Base-by-base conservation (phyloP, 345 rosid species). In the Toxicodendron radicans region DNA sequence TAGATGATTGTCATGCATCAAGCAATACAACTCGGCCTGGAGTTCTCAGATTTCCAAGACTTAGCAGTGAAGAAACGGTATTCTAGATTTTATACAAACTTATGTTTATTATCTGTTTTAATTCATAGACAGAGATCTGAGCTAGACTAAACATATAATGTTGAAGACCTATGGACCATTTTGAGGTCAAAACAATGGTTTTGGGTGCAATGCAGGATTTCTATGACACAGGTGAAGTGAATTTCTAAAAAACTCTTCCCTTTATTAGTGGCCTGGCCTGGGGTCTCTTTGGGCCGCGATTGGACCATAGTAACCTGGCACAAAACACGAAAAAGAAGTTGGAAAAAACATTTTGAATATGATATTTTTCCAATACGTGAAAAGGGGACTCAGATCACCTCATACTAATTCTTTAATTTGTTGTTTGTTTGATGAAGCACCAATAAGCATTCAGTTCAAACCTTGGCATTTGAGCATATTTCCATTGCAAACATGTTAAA, bases 1-100 rank as follows among this genome's bases (percentile, higher is more conserved):
- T 79, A 6, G 63, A 79, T 61, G 90, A 79, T 75, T 95, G 99
- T 64, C 78, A 73, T 58, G 87, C 83, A 23, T 79, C 90, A 48
- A 86, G 80, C 78, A 85, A 73, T 71, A 85, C 87, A 63, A 86
- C 78, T 64, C 79, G 78, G n/a, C 78, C 78, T 17, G 83, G 91
- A 59, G 57, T 83, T 73, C 84, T 95, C 74, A 90, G 75, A 81
- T 89, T 95, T 76, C 99, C 98, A 48, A 91, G 81, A 75, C 85
- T 21, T 62, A 90, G 99, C 85, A 86, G 82, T 70, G 97, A 95
- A 86, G 95, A 95, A 74, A 86, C 43, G 88, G 99, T 95, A 88
- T 74, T 66, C 58, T 52, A 57, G 70, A 57, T 72, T 75, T 46
- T 76, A 63, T 64, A 2, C 32, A 62, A 52, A 7, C 58, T 75